These are phyloP conservation scores for Pyrus bretschneideri DNA, from an alignment of 306 rosid species.

Conservation along the genomic window DNA sequence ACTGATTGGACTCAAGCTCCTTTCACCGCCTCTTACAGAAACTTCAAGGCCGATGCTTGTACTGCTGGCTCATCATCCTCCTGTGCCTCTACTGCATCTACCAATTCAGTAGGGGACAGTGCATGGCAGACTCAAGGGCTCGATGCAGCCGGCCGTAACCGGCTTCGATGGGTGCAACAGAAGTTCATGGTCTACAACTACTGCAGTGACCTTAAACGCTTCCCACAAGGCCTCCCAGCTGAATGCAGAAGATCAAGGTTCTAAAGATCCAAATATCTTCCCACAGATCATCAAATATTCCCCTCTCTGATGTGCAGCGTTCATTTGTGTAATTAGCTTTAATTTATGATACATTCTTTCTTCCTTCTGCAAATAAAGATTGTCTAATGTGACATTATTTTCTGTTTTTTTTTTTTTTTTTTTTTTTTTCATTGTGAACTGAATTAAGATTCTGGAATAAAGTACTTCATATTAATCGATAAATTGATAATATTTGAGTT, in stretches of 20 bases:
- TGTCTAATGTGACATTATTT: not conserved
- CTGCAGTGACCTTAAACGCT: slow-evolving; percentile 36
- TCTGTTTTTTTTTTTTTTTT: not conserved
- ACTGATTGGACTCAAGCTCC: slow-evolving; percentile 49
- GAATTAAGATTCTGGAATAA: not conserved
- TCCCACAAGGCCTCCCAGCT: slow-evolving; percentile 35
- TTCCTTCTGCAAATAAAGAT: not conserved
- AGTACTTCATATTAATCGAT: not conserved
- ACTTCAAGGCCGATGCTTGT: slow-evolving; percentile 33
- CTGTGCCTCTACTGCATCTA: not conserved
- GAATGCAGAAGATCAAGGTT: slow-evolving; percentile 34
- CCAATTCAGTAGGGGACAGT: not conserved
- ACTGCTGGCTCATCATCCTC: slow-evolving; percentile 17
- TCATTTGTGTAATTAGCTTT: not conserved
- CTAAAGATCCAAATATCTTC: not conserved
- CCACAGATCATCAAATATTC: not conserved
- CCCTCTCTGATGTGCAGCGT: not conserved
- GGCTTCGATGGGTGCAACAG: slow-evolving; percentile 42
- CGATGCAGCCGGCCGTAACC: slow-evolving; percentile 29
- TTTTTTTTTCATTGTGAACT: not conserved
- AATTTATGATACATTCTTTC: not conserved
- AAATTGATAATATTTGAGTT: not conserved
- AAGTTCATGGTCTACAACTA: slow-evolving; percentile 46
- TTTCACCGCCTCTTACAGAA: slow-evolving; percentile 39
- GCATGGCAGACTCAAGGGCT: slow-evolving; percentile 29